Percentiles rank a stretch among this genome's conserved stretches.
Conservation (phyloP, 2,329 filamentous ascomycete genomes). For the Colletotrichum trifolii region DNA sequence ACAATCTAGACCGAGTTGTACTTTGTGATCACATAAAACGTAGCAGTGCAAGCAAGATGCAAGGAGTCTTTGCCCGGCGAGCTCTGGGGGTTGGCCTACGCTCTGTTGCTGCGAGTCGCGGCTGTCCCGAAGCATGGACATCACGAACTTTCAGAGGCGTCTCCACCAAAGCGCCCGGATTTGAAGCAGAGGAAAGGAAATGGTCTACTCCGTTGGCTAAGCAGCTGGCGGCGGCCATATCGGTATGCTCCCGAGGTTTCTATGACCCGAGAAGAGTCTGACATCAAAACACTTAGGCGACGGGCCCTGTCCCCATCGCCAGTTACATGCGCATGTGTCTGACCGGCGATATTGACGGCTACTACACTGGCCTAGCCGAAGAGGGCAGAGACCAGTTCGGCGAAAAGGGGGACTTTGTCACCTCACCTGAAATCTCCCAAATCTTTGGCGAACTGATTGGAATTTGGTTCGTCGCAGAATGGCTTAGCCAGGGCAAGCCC, state of each 20-base stretch:
- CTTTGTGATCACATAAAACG: too few relatives aligned
- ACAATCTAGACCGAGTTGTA: too few relatives aligned
- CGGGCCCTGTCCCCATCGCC: conserved; percentile 90
- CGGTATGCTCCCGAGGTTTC: conserved; percentile 60
- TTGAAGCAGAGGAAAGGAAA: conserved; percentile 60
- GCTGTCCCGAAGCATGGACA: not conserved
- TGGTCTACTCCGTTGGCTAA: conserved; percentile 96
- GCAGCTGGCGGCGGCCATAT: conserved; percentile 86
- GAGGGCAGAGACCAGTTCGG: conserved; percentile 87
- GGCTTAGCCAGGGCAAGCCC: conserved; percentile 88
- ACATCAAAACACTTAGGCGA: conserved; percentile 58
- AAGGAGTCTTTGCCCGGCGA: conserved; percentile 15
- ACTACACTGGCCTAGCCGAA: conserved; percentile 84
- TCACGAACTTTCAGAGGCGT: conserved; percentile 39
- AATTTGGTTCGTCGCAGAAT: conserved; percentile 95
- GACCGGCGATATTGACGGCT: conserved; percentile 89
- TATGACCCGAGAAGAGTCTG: not conserved
- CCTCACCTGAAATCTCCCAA: conserved; percentile 96
- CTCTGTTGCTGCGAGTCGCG: not conserved
- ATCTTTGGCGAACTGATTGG: conserved; percentile 95
- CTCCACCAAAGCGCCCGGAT: conserved; percentile 40
- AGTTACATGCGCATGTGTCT: conserved; percentile 99
- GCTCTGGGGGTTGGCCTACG: conserved; percentile 14
- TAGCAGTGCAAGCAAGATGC: conserved; percentile 9
- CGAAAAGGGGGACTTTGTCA: conserved; percentile 93